These are phyloP conservation scores for Lichtheimia ramosa DNA, from an alignment of 371 early-diverging fungal genomes.

Conservation along the genomic window DNA sequence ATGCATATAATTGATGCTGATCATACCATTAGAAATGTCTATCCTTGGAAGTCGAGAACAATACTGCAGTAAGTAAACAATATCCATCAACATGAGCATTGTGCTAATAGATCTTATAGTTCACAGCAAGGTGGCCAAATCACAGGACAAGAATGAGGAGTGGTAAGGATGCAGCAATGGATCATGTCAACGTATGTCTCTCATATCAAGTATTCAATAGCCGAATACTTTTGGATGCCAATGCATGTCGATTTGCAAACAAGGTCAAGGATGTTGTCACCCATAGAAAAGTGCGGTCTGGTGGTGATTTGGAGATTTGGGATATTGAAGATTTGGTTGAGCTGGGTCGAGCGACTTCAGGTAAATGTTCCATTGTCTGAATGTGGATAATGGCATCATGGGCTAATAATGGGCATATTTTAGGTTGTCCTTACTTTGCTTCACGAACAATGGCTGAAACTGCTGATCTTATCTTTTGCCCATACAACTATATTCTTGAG, in stretches of 20 bases:
- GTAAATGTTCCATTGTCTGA: slow-evolving; percentile 13
- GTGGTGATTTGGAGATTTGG: slow-evolving; percentile 34
- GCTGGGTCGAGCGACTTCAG: slow-evolving; percentile 39
- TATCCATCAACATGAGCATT: neutral
- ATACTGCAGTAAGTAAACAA: slow-evolving; percentile 38
- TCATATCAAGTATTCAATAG: slow-evolving; percentile 6
- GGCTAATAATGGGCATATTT: too few relatives aligned
- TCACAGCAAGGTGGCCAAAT: slow-evolving; percentile 38
- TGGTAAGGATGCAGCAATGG: slow-evolving; percentile 29
- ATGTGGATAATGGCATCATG: neutral
- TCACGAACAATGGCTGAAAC: slow-evolving; percentile 53
- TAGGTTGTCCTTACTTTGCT: slow-evolving; percentile 86
- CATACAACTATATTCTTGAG: slow-evolving; percentile 93
- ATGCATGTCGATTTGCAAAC: slow-evolving; percentile 22
- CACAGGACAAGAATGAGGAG: slow-evolving; percentile 42
- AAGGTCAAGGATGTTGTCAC: slow-evolving; percentile 14
- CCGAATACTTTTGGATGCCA: slow-evolving; percentile 28
- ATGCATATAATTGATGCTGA: neutral
- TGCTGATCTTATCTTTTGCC: slow-evolving; percentile 87
- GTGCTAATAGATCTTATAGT: slow-evolving; percentile 20
- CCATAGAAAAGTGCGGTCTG: slow-evolving; percentile 7
- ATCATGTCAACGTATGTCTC: neutral
- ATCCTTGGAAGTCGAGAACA: slow-evolving; percentile 60
- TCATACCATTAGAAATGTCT: slow-evolving; percentile 34
- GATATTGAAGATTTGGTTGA: slow-evolving; percentile 78